These are phyloP conservation scores for Gloeophyllum trabeum DNA, from an alignment of 768 basidiomycete species.

Conservation along the genomic window DNA sequence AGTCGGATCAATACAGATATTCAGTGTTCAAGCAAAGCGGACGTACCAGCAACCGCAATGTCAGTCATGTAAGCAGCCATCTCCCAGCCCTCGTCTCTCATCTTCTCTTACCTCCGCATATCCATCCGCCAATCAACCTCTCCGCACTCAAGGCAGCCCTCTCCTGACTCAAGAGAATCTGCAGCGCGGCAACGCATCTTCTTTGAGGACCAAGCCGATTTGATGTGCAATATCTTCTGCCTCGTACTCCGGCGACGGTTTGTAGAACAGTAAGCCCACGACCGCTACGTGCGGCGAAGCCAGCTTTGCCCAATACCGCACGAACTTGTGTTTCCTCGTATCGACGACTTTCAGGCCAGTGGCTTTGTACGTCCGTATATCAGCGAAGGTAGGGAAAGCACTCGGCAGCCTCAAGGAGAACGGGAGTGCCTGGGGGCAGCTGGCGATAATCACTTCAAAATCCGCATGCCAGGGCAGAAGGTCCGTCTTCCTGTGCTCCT, in stretches of 20 bases:
- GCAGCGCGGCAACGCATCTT: neutral
- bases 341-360: neutral
- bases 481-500: neutral
- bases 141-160: neutral
- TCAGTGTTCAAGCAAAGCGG: neutral
- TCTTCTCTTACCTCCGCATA: neutral
- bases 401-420: neutral
- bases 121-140: neutral
- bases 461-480: neutral
- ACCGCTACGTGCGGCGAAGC: neutral
- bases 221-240: neutral
- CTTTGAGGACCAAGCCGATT: neutral
- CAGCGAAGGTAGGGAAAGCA: neutral
- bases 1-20: neutral
- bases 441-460: neutral
- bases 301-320: neutral
- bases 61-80: neutral
- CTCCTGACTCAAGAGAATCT: neutral
- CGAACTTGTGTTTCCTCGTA: neutral
- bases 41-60: neutral
- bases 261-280: neutral
- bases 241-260: neutral
- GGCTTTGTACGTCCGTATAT: neutral
- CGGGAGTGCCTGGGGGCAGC: neutral
- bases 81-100: neutral